Evolutionary conservation across 306 rosid species (phyloP).

Genomic region (Carpinus fangiana): DNA sequence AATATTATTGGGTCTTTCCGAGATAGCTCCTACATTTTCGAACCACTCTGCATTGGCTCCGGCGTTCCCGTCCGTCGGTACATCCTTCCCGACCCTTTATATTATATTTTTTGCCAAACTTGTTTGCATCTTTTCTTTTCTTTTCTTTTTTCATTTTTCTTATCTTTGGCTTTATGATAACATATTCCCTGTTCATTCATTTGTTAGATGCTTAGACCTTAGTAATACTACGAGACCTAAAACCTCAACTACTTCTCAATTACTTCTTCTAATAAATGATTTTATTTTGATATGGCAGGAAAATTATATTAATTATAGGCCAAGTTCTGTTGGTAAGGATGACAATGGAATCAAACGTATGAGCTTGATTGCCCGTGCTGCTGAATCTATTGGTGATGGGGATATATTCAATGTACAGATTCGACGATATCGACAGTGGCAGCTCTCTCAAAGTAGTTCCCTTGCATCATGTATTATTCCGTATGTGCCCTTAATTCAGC

Average conservation of each 20-base stretch:
- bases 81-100: too few species aligned
- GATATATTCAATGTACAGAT: conserved; percentile 92
- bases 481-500: conserved; percentile 56
- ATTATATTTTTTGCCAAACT: not conserved
- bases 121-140: not conserved
- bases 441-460: conserved; percentile 84
- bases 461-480: conserved; percentile 84
- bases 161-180: not conserved
- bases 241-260: conserved; percentile 13
- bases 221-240: conserved; percentile 5
- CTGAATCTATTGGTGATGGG: conserved; percentile 92
- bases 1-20: too few species aligned
- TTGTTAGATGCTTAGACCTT: conserved; percentile 5
- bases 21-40: too few species aligned
- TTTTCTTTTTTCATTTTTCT: not conserved
- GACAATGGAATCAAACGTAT: conserved; percentile 75
- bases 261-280: conserved; percentile 11
- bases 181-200: conserved; percentile 4
- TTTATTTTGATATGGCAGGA: conserved; percentile 57
- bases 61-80: too few species aligned
- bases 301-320: conserved; percentile 85
- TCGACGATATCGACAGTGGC: conserved; percentile 95
- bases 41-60: too few species aligned
- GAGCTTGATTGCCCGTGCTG: conserved; percentile 80
- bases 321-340: conserved; percentile 73